phyloP scores from a whole-genome alignment of 768 basidiomycete species.

The Lyophyllum atratum region DNA sequence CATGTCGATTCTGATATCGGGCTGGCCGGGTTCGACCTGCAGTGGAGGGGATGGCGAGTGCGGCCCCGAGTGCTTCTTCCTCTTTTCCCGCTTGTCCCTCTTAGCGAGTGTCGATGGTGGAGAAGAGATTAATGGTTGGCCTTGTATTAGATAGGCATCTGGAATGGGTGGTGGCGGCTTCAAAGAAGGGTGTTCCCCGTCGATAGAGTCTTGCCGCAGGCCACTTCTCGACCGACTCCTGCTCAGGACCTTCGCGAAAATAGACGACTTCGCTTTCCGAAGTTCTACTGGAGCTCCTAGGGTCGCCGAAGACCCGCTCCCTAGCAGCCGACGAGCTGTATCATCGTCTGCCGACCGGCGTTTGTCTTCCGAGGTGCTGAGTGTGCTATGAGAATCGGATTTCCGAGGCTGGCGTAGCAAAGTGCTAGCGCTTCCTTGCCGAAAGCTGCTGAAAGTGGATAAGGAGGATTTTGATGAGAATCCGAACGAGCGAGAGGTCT shows the following conservation, averaged over 20 bases:
- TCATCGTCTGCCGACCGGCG: slow-evolving; percentile 34
- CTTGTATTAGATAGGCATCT: slow-evolving; percentile 18
- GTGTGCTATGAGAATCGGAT: slow-evolving; percentile 36
- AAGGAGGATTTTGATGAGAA: slow-evolving; percentile 43
- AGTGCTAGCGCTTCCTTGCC: slow-evolving; percentile 31
- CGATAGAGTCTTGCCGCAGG: slow-evolving; percentile 32
- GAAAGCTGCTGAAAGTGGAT: slow-evolving; percentile 24
- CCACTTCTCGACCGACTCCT: slow-evolving; percentile 40
- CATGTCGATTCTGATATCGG: slow-evolving; percentile 54
- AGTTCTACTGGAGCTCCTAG: slow-evolving; percentile 21
- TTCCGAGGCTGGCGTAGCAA: slow-evolving; percentile 33
- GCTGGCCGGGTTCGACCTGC: slow-evolving; percentile 32
- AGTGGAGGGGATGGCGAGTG: slow-evolving; percentile 30
- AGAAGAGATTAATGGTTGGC: slow-evolving; percentile 10
- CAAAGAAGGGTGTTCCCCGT: slow-evolving; percentile 41
- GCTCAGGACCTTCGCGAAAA: slow-evolving; percentile 45
- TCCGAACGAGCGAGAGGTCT: slow-evolving; percentile 36
- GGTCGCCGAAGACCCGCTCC: slow-evolving; percentile 28
- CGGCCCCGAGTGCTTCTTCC: slow-evolving; percentile 32
- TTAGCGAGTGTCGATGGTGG: slow-evolving; percentile 20
- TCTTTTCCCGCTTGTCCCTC: slow-evolving; percentile 33
- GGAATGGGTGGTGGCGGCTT: slow-evolving; percentile 34
- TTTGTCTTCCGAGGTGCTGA: slow-evolving; percentile 31
- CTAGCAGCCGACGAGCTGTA: slow-evolving; percentile 23
- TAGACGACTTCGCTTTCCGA: slow-evolving; percentile 52